Evolutionary conservation across 169 alveolate genomes (phyloP).

Genomic region (Ichthyophthirius multifiliis): DNA sequence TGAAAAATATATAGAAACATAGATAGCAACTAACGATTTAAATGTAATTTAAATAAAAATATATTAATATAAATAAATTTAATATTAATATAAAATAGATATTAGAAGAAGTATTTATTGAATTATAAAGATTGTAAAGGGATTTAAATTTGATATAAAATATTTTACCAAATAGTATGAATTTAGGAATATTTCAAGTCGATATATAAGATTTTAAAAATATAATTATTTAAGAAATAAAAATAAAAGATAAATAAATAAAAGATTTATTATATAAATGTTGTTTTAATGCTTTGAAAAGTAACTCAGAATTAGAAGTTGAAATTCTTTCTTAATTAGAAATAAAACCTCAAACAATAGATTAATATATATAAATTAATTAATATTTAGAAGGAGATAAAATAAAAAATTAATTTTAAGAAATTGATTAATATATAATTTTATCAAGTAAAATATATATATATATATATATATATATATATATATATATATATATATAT

Average conservation of each 20-base stretch:
- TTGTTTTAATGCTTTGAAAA: neutral
- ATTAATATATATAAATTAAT: neutral
- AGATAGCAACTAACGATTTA: neutral
- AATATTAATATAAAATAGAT: neutral
- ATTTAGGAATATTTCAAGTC: neutral
- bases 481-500: too few relatives aligned
- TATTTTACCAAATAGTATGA: neutral
- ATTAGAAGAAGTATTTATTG: neutral
- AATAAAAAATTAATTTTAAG: neutral
- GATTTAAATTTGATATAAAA: neutral
- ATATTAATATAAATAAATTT: neutral
- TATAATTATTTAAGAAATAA: neutral
- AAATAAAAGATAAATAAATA: neutral
- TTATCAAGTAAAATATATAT: neutral
- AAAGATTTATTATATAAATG: neutral
- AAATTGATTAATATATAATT: neutral
- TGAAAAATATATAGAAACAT: neutral
- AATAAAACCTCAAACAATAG: neutral
- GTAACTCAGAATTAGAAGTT: neutral
- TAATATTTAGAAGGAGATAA: neutral
- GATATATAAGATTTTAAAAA: neutral
- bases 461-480: neutral
- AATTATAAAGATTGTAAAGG: neutral
- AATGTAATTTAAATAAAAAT: neutral
- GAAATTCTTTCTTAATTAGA: neutral